These are phyloP conservation scores for Trametopsis cervina DNA, from an alignment of 768 basidiomycete species.

Conservation along the genomic window DNA sequence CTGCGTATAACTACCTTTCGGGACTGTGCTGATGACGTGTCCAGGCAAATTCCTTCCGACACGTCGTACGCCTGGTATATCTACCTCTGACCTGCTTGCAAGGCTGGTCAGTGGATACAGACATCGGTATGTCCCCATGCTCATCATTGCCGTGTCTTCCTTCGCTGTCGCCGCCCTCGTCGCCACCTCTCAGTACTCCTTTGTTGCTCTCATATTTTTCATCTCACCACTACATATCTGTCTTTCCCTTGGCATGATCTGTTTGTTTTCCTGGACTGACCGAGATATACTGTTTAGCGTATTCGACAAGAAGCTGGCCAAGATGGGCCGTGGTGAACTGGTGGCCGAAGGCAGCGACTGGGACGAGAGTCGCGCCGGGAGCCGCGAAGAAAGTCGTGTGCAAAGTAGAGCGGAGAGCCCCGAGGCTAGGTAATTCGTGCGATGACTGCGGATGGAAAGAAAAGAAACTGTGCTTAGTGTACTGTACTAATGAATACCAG, in stretches of 20 bases:
- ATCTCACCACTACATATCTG: too few relatives aligned
- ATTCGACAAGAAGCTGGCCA: conserved; percentile 85
- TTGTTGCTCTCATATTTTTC: too few relatives aligned
- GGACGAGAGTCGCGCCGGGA: conserved; percentile 20
- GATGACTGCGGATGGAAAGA: background rate
- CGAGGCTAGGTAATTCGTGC: background rate
- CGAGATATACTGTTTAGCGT: too few relatives aligned
- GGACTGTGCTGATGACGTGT: background rate
- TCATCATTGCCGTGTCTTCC: too few relatives aligned
- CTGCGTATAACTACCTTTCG: background rate
- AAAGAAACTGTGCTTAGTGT: background rate
- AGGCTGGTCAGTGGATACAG: conserved; percentile 88
- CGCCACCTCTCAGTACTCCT: too few relatives aligned
- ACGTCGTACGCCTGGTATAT: conserved; percentile 88
- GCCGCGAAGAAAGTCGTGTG: conserved; percentile 11
- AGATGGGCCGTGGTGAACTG: conserved; percentile 76
- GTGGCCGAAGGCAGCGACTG: conserved; percentile 46
- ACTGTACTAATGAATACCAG: background rate
- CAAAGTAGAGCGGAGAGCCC: conserved; percentile 10
- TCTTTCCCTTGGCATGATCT: too few relatives aligned
- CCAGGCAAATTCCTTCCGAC: conserved; percentile 94
- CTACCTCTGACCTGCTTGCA: conserved; percentile 88
- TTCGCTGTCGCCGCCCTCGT: too few relatives aligned
- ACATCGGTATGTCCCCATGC: conserved; percentile 24
- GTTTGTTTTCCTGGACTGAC: too few relatives aligned